phyloP scores from a whole-genome alignment of 768 basidiomycete genomes.

The Terana coerulea region DNA sequence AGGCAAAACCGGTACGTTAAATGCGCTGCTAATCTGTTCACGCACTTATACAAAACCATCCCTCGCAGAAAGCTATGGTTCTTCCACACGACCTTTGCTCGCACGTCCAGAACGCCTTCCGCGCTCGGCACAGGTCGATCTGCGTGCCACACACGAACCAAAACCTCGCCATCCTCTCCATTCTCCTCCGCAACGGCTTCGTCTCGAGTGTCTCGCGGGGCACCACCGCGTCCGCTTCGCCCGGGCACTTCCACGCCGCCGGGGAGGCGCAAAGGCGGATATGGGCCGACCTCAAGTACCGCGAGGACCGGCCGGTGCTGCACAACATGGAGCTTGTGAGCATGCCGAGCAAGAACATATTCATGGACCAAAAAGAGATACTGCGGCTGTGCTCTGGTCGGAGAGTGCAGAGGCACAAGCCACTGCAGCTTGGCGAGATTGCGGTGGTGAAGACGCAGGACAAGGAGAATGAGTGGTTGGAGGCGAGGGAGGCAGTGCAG shows the following conservation, averaged over 20 bases:
- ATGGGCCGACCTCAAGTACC: constrained; percentile 94
- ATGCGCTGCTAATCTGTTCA: too few species aligned
- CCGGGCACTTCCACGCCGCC: constrained; percentile 54
- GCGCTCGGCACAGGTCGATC: constrained; percentile 75
- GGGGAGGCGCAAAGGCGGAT: constrained; percentile 71
- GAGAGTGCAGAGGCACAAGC: constrained; percentile 74
- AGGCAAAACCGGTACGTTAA: too few species aligned
- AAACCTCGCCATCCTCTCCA: constrained; percentile 87
- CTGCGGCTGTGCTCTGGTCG: constrained; percentile 76
- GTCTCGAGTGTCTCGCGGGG: constrained; percentile 81
- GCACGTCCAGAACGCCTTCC: constrained; percentile 89
- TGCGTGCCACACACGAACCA: constrained; percentile 81
- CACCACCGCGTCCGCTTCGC: constrained; percentile 60
- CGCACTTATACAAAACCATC: too few species aligned
- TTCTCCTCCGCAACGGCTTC: constrained; percentile 90
- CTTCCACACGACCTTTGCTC: constrained; percentile 86
- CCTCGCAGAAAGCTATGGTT: too few species aligned
- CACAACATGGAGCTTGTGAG: constrained; percentile 76
- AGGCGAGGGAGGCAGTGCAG: constrained; percentile 88
- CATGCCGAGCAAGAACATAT: constrained; percentile 77
- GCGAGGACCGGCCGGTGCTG: constrained; percentile 85
- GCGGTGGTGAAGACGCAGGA: constrained; percentile 74
- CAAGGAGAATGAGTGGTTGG: constrained; percentile 79
- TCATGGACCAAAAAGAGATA: constrained; percentile 73
- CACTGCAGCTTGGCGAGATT: constrained; percentile 90